These are phyloP conservation scores for Somion occarium DNA, from an alignment of 1,284 basidiomycete genomes.

Conservation along the genomic window DNA sequence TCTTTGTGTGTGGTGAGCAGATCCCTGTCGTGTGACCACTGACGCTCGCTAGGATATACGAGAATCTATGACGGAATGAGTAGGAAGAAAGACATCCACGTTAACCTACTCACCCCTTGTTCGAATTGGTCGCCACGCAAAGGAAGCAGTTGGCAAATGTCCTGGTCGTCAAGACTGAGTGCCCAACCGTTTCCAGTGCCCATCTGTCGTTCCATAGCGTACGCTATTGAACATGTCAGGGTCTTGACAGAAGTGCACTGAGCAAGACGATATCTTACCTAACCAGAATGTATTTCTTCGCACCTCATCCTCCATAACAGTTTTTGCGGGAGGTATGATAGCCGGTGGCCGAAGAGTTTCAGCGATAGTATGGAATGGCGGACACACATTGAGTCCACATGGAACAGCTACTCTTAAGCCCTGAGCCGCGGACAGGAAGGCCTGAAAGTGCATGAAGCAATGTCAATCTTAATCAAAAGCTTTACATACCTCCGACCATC, in stretches of 20 bases:
- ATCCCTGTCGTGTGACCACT: slow-evolving; percentile 62
- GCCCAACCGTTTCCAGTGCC: slow-evolving; percentile 69
- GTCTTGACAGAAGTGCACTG: too few relatives aligned
- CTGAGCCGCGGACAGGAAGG: slow-evolving; percentile 53
- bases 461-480: background rate
- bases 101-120: slow-evolving; percentile 43
- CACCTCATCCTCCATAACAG: slow-evolving; percentile 63
- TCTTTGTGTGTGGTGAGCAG: slow-evolving; percentile 55
- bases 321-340: slow-evolving; percentile 52
- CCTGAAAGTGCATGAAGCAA: slow-evolving; percentile 30
- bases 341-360: slow-evolving; percentile 48
- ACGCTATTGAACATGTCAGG: too few relatives aligned
- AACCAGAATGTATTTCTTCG: slow-evolving; percentile 70
- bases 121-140: slow-evolving; percentile 57
- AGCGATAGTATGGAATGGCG: slow-evolving; percentile 61
- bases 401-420: slow-evolving; percentile 58
- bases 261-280: slow-evolving; percentile 20
- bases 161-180: slow-evolving; percentile 63
- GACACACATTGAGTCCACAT: slow-evolving; percentile 62
- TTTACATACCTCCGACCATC: slow-evolving; percentile 64
- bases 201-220: slow-evolving; percentile 60
- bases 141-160: slow-evolving; percentile 66
- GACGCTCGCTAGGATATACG: slow-evolving; percentile 51
- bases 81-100: slow-evolving; percentile 1
- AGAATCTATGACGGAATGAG: slow-evolving; percentile 34